Evolutionary conservation across 768 basidiomycete genomes (phyloP), one percentile per base, ranked within the genome.

Genomic region (Auricularia sp.): DNA sequence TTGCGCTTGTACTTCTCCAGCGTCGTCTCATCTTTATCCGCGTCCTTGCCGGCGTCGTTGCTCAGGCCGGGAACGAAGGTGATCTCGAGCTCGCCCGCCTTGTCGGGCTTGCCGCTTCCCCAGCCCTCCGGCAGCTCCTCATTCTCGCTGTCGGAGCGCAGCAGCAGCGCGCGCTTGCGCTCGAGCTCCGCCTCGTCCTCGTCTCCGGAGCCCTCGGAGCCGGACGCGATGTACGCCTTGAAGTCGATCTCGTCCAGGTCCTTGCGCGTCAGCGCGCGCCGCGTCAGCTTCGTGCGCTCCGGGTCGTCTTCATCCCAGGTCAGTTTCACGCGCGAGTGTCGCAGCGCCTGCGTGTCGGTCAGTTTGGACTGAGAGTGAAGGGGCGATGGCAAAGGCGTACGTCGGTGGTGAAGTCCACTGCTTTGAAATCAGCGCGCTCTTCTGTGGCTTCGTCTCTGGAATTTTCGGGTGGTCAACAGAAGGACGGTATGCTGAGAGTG

Each of bases 281-380:
- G 85, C 1, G 94, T 92, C 61, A 94, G 70, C 54, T 85, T 85
- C 65, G 81, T 82, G 47, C 96, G 88, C 71, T 94, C 90, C 0
- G 91, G 88, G 69, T 98, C 95, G 74, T 98, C 97, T 64, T 94
- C 92, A 69, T 99, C 97, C 97, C 97, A 99, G 3, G 95, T 97
- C 37, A 98, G 82, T 71, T 92, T 97, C 66, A 98, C 96, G 79
- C 94, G 97, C 14, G 97, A 99, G 73, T 98, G 95, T 4, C 96
- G 89, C 4, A 99, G 84, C 10, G 96, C 96, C 94, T 98, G 68
- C 7, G 14, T 36, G 29, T 33, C 35, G 8, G 44, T 39, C 44
- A 14, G 11, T 10, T 51, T 16, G 47, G 6, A 18, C 6, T 18
- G 47, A 6, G 6, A 18, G 10, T 18, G 14, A 8, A 18, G 6